Evolutionary conservation across 163 green algal genomes (phyloP), one percentile per base, ranked within the genome.

Genomic region (Scenedesmus sp.): DNA sequence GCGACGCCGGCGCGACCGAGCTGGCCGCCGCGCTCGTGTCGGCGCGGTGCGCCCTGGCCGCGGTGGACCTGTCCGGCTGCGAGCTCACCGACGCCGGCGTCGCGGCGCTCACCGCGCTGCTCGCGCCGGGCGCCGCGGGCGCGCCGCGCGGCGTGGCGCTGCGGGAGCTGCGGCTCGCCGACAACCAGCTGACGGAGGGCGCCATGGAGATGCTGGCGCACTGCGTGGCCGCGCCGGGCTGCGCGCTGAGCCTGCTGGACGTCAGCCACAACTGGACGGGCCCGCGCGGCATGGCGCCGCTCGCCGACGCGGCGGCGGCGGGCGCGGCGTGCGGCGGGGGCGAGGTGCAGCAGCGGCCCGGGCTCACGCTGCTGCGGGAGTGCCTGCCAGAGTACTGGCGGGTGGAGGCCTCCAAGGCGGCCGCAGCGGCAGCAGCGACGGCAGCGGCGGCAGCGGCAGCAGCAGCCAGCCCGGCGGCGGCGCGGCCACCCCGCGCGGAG

Each of bases 251-350:
- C 2, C 54, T 77, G 36, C 69, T 77, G 69, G 69, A 77, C 54
- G 54, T 77, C 53, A 77, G 69, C 42, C 65, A 60, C 39, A 77
- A 77, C 36, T 77, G 53, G 53, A 53, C 65, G 17, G 50, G 50
- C 10, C 69, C 69, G 34, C 20, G 65, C 24, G 69, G 36, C 15
- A 67, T 77, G 39, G 18, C 45, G 54, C 69, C 69, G 13, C 36
- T 77, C 22, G 47, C 44, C n/a, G n/a, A 60, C 18, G 67, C 67
- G 50, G 63, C 39, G 42, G 31, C 29, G 26, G 67, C 51, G 53
- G 20, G 18, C 54, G 26, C 34, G 45, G 36, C 47, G n/a, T 36
- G 22, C 34, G n/a, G 31, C 31, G 51, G 31, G n/a, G 29, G 18
- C 7, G 24, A 53, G 4, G 17, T 4, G n/a, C 34, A 33, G 11